These are phyloP conservation scores for Scolecobasidium constrictum DNA, from an alignment of 2,329 filamentous ascomycete genomes.

Conservation along the genomic window DNA sequence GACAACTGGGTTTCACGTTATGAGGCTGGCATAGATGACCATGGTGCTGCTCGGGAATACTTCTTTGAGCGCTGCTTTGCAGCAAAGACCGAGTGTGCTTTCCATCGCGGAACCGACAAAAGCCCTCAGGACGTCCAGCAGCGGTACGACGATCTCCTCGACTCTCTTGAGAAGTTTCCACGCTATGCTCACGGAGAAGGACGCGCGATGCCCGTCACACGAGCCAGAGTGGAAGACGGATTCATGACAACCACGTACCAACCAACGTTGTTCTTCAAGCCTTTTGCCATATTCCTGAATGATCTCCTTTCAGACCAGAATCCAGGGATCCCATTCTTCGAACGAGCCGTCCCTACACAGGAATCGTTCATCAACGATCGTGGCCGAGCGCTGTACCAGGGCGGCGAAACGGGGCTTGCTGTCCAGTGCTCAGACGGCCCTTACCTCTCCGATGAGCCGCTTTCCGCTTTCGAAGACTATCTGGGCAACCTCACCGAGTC, in stretches of 20 bases:
- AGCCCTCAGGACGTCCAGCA: constrained; percentile 16
- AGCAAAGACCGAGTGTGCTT: constrained; percentile 12
- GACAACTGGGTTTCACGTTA: constrained; percentile 19
- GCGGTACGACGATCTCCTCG: not conserved
- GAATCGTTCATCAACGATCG: not conserved
- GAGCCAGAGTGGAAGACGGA: not conserved
- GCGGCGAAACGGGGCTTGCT: constrained; percentile 11
- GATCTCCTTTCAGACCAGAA: not conserved
- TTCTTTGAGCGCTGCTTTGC: constrained; percentile 35
- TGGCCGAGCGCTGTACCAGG: not conserved
- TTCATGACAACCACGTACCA: not conserved
- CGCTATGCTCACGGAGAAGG: not conserved
- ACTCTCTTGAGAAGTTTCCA: not conserved
- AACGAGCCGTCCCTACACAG: not conserved
- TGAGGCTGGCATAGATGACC: constrained; percentile 30
- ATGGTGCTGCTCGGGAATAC: constrained; percentile 29
- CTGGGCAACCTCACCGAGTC: constrained; percentile 24
- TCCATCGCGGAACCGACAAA: constrained; percentile 17
- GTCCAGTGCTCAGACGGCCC: constrained; percentile 23
- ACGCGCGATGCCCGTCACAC: not conserved
- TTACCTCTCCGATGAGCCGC: constrained; percentile 11
- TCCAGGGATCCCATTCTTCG: not conserved
- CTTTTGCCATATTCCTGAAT: not conserved
- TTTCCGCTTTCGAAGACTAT: constrained; percentile 20
- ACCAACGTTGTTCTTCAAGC: not conserved